phyloP scores from a whole-genome alignment of 495 filamentous ascomycete species.

The Hypoxylon lienhwacheense region DNA sequence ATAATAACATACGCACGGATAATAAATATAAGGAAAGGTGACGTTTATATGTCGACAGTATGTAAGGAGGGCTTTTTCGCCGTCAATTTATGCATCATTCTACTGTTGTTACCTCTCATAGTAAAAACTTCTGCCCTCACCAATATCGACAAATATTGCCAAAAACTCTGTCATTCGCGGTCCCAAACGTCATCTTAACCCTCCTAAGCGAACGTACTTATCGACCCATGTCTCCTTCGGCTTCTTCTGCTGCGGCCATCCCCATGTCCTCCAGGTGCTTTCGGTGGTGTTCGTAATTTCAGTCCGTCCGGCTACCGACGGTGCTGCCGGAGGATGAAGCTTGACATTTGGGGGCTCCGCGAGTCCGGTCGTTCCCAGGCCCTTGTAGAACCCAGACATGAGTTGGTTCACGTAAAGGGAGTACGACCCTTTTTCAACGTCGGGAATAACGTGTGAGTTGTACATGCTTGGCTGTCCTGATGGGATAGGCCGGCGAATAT shows the following conservation, averaged over 20 bases:
- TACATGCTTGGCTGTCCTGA: neutral
- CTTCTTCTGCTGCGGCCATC: slow-evolving; percentile 21
- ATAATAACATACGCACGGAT: neutral
- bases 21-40: neutral
- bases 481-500: too few species aligned
- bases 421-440: neutral
- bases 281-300: slow-evolving; percentile 21
- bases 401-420: slow-evolving; percentile 30
- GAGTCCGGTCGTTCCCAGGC: slow-evolving; percentile 2
- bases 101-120: too few species aligned
- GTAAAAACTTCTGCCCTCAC: neutral
- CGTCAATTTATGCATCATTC: too few species aligned
- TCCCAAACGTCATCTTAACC: slow-evolving; percentile 4
- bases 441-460: neutral
- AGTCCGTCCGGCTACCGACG: slow-evolving; percentile 25
- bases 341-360: slow-evolving; percentile 10
- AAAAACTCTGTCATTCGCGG: neutral
- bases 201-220: slow-evolving; percentile 24
- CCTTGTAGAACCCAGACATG: slow-evolving; percentile 28
- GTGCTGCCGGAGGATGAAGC: slow-evolving; percentile 23
- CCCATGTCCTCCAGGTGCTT: slow-evolving; percentile 34
- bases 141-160: neutral
- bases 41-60: too few species aligned
- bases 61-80: too few species aligned
- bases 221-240: slow-evolving; percentile 25